Conservation (phyloP, 352 stramenopile genomes). For the Pythium pectinolyticum region DNA sequence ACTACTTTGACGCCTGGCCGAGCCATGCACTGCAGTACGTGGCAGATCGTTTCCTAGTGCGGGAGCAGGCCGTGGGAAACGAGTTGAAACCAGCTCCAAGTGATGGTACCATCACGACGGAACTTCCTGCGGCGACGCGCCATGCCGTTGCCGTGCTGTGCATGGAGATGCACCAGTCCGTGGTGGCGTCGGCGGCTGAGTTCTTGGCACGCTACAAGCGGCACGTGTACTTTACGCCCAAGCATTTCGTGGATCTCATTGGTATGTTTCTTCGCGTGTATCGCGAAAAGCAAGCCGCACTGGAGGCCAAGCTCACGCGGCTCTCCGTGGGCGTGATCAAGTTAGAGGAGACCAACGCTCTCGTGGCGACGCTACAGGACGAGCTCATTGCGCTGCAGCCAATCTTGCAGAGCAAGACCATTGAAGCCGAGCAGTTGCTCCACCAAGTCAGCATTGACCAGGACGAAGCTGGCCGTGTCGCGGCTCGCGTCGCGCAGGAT, state of each 20-base stretch:
- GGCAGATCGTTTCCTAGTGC: constrained; percentile 52
- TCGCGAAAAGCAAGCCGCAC: constrained; percentile 38
- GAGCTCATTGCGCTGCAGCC: constrained; percentile 88
- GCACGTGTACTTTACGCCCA: constrained; percentile 67
- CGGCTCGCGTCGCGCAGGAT: constrained; percentile 52
- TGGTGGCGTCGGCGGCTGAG: constrained; percentile 17
- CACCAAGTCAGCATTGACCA: constrained; percentile 66
- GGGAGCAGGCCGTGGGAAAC: too few species aligned
- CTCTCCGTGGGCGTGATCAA: constrained; percentile 68
- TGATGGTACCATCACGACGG: not conserved
- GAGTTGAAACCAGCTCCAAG: not conserved
- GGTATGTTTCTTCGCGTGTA: constrained; percentile 83
- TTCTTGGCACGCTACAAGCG: constrained; percentile 44
- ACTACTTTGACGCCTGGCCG: constrained; percentile 94
- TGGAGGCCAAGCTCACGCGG: constrained; percentile 53
- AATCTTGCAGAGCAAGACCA: constrained; percentile 54
- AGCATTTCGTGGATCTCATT: constrained; percentile 91
- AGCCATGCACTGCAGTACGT: constrained; percentile 83
- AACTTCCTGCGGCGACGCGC: constrained; percentile 24
- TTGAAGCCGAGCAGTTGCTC: constrained; percentile 63
- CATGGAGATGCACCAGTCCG: constrained; percentile 55
- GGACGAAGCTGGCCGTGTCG: constrained; percentile 45
- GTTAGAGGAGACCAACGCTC: constrained; percentile 67
- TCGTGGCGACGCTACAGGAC: constrained; percentile 61
- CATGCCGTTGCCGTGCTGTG: constrained; percentile 42